phyloP scores from a whole-genome alignment of 371 early-diverging fungal species.

The Mortierella polycephala region DNA sequence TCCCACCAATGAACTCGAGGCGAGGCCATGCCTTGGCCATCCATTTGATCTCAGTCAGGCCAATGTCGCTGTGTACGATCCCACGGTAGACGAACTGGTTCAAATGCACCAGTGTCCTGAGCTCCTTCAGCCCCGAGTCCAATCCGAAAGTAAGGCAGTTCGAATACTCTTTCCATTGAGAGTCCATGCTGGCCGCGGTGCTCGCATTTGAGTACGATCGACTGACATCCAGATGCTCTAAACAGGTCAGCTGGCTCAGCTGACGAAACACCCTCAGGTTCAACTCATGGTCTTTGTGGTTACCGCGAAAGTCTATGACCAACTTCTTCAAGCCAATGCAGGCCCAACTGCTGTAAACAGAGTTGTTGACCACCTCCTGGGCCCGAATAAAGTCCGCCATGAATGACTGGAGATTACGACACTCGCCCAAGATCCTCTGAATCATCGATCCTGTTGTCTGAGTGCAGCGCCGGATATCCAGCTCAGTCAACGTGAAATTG shows the following conservation, averaged over 20 bases:
- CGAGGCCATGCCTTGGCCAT: conserved; percentile 45
- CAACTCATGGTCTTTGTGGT: conserved; percentile 8
- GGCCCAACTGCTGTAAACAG: conserved; percentile 33
- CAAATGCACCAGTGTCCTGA: conserved; percentile 26
- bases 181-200: neutral
- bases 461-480: conserved; percentile 28
- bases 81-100: conserved; percentile 27
- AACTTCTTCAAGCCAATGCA: conserved; percentile 34
- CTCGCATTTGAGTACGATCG: neutral
- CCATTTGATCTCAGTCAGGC: conserved; percentile 34
- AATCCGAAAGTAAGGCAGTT: conserved; percentile 28
- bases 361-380: conserved; percentile 33
- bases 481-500: conserved; percentile 10
- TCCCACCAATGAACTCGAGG: conserved; percentile 32
- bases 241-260: conserved; percentile 19
- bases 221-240: conserved; percentile 37
- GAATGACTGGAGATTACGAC: conserved; percentile 21
- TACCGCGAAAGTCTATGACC: conserved; percentile 29
- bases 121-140: conserved; percentile 20
- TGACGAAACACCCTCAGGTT: conserved; percentile 19
- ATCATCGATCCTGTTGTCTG: conserved; percentile 36
- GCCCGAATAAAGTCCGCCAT: conserved; percentile 26
- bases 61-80: conserved; percentile 20
- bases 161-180: neutral
- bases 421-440: conserved; percentile 35